phyloP scores from a whole-genome alignment of 202 grass and related monocot genomes.

The Alloteropsis angusta region DNA sequence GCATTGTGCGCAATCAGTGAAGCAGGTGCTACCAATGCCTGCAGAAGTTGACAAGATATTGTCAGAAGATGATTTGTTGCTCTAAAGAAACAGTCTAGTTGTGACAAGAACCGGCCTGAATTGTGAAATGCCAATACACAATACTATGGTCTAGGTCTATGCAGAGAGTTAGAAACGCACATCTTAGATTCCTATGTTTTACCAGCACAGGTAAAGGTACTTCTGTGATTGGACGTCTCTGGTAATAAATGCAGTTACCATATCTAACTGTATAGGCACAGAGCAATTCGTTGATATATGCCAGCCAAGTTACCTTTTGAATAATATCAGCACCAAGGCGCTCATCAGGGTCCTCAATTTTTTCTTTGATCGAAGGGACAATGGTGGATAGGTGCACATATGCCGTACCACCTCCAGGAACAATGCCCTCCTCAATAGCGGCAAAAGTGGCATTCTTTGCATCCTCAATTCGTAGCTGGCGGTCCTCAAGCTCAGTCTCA shows the following conservation, averaged over 20 bases:
- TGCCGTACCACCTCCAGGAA: constrained; percentile 51
- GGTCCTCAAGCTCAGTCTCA: constrained; percentile 62
- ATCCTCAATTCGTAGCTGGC: constrained; percentile 52
- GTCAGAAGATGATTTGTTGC: neutral
- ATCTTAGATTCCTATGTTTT: neutral
- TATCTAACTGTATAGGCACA: neutral
- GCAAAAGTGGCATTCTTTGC: constrained; percentile 57
- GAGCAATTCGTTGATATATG: neutral
- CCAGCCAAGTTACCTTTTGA: constrained; percentile 40
- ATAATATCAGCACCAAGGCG: constrained; percentile 57
- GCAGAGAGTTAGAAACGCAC: neutral
- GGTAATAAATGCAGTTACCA: neutral
- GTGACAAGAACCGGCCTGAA: neutral
- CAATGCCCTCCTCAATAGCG: constrained; percentile 64
- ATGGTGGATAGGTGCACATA: constrained; percentile 48
- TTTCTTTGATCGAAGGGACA: constrained; percentile 43
- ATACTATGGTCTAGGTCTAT: neutral
- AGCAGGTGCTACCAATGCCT: constrained; percentile 58
- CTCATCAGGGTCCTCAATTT: constrained; percentile 46
- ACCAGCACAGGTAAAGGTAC: neutral
- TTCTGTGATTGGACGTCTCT: neutral
- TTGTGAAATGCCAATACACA: neutral
- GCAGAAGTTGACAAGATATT: neutral
- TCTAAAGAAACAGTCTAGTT: neutral
- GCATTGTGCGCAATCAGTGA: constrained; percentile 51